Base-by-base conservation (phyloP, 164 flowering plant genomes). In the Warburgia ugandensis region DNA sequence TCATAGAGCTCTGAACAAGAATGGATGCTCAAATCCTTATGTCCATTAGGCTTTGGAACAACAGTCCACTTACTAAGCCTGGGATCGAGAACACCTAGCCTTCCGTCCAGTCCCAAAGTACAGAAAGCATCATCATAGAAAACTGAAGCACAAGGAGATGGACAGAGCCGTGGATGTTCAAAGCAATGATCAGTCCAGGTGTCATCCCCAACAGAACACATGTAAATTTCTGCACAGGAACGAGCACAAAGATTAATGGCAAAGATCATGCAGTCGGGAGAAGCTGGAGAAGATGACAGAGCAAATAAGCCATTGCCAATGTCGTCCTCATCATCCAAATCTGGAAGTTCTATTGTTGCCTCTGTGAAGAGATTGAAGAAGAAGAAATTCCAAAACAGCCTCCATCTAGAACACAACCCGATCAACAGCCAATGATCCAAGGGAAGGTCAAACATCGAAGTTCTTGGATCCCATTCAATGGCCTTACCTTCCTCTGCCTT, bases 231-330 rank as follows among this genome's bases (percentile, higher is more conserved):
- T 5, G 13, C 0, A 22, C 2, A 5, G 1, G n/a, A 8, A 2
- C 17, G 6, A 0, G 4, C 1, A n/a, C n/a, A n/a, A n/a, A n/a
- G n/a, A n/a, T n/a, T n/a, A n/a, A 37, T 13, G 4, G 41, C 59
- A 25, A 57, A 37, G 6, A 48, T 36, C 7, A 20, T 13, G 9
- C 27, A 57, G 13, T 23, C 20, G 20, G 45, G 5, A 13, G 47
- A 48, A 37, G 61, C 20, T 37, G 54, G 46, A 48, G 61, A 40
- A 20, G 35, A 29, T 1, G 52, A 46, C 12, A 46, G 47, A 13
- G 45, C 10, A 2, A 46, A 9, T 8, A 43, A 27, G 5, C 3
- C 1, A 11, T 37, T 12, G 0, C 3, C 9, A 27, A 19, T 5
- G 13, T 8, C 10, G 29, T 35, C 4, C n/a, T n/a, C n/a, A 7